A percentile compares a stretch with the other conserved stretches of the same genome.
phyloP scores from a whole-genome alignment of 78 protist genomes.

The Trichosphaerium sp. region DNA sequence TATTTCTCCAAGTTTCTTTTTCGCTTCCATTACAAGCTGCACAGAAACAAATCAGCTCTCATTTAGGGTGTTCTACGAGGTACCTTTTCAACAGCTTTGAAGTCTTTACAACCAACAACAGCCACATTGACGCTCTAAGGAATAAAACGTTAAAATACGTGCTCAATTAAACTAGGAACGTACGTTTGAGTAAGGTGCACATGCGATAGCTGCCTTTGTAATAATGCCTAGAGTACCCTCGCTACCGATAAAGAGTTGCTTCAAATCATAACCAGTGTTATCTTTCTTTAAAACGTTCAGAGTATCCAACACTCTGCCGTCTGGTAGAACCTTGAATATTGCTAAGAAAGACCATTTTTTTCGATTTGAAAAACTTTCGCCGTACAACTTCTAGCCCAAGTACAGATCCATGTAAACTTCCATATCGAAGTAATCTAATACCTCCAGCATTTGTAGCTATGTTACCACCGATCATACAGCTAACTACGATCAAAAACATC shows the following conservation, averaged over 20 bases:
- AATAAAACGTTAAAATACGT: background rate
- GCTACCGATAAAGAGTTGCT: slow-evolving; percentile 89
- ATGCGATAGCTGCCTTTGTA: slow-evolving; percentile 50
- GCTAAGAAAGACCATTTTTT: no score
- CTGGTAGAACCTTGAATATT: slow-evolving; percentile 30
- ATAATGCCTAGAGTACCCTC: slow-evolving; percentile 95
- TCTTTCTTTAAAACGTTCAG: slow-evolving; percentile 62
- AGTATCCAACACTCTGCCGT: slow-evolving; percentile 70
- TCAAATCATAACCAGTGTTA: slow-evolving; percentile 88
- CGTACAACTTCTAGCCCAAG: slow-evolving; percentile 80
- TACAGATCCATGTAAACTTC: slow-evolving; percentile 71
- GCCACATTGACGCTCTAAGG: slow-evolving; percentile 48
- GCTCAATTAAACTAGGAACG: background rate
- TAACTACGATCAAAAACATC: background rate
- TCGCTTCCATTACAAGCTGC: slow-evolving; percentile 27
- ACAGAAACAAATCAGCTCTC: no score
- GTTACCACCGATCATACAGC: slow-evolving; percentile 91
- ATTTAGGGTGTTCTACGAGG: no score
- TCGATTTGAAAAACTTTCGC: background rate
- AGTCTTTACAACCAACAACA: slow-evolving; percentile 30
- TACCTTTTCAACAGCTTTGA: slow-evolving; percentile 18
- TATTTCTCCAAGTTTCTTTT: slow-evolving; percentile 56
- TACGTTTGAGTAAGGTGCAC: slow-evolving; percentile 34
- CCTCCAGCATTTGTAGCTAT: slow-evolving; percentile 94
- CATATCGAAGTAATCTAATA: slow-evolving; percentile 76